These are phyloP conservation scores for Salvia splendens DNA, from an alignment of 257 asterid genomes.

Conservation along the genomic window DNA sequence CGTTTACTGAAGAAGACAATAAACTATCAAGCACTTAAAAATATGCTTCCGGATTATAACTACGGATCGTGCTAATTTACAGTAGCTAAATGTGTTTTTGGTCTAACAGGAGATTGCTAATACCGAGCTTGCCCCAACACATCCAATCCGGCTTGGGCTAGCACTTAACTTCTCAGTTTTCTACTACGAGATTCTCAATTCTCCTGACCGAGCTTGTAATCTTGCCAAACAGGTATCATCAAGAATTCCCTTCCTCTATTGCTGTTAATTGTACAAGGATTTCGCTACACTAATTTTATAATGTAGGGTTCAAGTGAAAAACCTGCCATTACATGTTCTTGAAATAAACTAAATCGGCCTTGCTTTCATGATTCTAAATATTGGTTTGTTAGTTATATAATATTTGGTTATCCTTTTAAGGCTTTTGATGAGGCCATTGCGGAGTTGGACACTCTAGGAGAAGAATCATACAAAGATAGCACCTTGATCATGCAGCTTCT, in stretches of 20 bases:
- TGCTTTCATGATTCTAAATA: constrained; percentile 1
- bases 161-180: constrained; percentile 63
- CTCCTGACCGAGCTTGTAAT: constrained; percentile 58
- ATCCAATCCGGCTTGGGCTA: constrained; percentile 56
- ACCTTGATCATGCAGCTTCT: constrained; percentile 64
- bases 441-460: constrained; percentile 60
- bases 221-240: constrained; percentile 55
- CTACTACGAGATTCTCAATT: constrained; percentile 58
- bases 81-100: neutral
- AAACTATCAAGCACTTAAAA: neutral
- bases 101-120: constrained; percentile 50
- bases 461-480: constrained; percentile 67
- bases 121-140: constrained; percentile 54
- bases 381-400: neutral
- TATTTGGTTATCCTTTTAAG: constrained; percentile 31
- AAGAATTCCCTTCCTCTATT: neutral
- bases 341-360: neutral
- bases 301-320: neutral
- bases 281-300: neutral
- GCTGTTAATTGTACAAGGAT: neutral
- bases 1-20: neutral
- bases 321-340: neutral
- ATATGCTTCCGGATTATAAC: constrained; percentile 10
- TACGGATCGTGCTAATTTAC: neutral
- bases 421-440: constrained; percentile 67